Conservation (phyloP, 257 asterid species). For the Penstemon davidsonii region DNA sequence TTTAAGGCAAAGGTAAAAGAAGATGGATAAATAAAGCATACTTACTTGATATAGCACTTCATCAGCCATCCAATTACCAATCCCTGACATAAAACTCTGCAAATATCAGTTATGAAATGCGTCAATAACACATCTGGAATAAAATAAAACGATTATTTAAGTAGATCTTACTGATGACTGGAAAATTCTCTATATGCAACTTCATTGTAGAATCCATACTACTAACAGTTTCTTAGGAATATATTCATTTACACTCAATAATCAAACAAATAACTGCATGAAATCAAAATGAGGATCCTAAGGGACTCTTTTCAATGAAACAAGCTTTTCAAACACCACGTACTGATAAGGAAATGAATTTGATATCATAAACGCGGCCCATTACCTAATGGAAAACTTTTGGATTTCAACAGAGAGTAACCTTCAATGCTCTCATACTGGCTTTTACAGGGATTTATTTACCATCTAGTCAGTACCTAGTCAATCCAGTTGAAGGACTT, state of each 20-base stretch:
- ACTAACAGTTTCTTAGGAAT: not conserved
- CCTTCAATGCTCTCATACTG: not conserved
- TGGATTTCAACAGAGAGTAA: not conserved
- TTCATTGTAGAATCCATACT: not conserved
- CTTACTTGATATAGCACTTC: conserved; percentile 93
- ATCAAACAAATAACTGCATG: too few species aligned
- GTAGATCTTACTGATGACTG: conserved; percentile 16
- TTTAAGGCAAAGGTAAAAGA: conserved; percentile 23
- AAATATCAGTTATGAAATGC: conserved; percentile 32
- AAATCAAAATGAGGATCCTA: not conserved
- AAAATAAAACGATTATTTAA: conserved; percentile 18
- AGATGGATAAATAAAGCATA: conserved; percentile 31
- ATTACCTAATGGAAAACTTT: not conserved
- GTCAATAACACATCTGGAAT: conserved; percentile 25
- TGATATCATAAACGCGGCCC: not conserved
- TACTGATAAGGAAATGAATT: not conserved
- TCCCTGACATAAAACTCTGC: conserved; percentile 93
- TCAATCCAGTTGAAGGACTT: conserved; percentile 4
- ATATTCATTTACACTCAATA: not conserved
- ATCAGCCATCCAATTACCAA: conserved; percentile 99
- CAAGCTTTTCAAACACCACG: not conserved
- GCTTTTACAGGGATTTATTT: not conserved
- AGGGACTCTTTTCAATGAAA: not conserved
- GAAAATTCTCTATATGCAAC: conserved; percentile 17
- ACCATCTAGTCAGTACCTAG: not conserved